Percentiles rank a stretch among this genome's conserved stretches.
These are phyloP conservation scores for Metschnikowia sp. DNA, from an alignment of 805 yeast genomes.

Conservation along the genomic window DNA sequence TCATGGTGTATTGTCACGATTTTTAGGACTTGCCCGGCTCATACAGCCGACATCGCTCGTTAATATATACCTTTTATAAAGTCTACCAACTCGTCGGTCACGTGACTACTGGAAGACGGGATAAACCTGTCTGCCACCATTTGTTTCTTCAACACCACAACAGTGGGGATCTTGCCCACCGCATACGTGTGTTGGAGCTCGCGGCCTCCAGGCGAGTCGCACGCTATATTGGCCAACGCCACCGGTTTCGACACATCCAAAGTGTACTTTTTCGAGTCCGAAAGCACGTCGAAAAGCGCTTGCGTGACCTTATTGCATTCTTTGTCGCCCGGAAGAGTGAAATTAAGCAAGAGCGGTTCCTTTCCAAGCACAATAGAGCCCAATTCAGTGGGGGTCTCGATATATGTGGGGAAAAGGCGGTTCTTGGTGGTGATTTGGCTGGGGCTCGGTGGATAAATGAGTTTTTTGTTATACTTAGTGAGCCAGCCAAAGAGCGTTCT, in stretches of 20 bases:
- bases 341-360: slow-evolving; percentile 66
- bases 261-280: slow-evolving; percentile 22
- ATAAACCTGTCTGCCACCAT: slow-evolving; percentile 42
- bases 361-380: slow-evolving; percentile 50
- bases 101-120: slow-evolving; percentile 18
- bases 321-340: slow-evolving; percentile 64
- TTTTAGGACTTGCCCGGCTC: too few relatives aligned
- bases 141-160: slow-evolving; percentile 66
- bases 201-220: slow-evolving; percentile 61
- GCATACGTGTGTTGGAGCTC: slow-evolving; percentile 56
- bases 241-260: slow-evolving; percentile 41
- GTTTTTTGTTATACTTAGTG: slow-evolving; percentile 17
- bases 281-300: slow-evolving; percentile 45
- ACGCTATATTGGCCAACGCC: slow-evolving; percentile 67
- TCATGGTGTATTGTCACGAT: too few relatives aligned
- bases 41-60: too few relatives aligned
- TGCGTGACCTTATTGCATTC: slow-evolving; percentile 61
- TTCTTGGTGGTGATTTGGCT: slow-evolving; percentile 36
- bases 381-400: slow-evolving; percentile 58
- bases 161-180: slow-evolving; percentile 57
- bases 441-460: slow-evolving; percentile 42
- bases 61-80: slow-evolving; percentile 27
- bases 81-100: slow-evolving; percentile 29
- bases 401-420: slow-evolving; percentile 36
- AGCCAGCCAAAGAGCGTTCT: slow-evolving; percentile 18